A percentile compares a stretch with the other conserved stretches of the same genome.
phyloP scores from a whole-genome alignment of 345 rosid genomes.

The Noccaea caerulescens region DNA sequence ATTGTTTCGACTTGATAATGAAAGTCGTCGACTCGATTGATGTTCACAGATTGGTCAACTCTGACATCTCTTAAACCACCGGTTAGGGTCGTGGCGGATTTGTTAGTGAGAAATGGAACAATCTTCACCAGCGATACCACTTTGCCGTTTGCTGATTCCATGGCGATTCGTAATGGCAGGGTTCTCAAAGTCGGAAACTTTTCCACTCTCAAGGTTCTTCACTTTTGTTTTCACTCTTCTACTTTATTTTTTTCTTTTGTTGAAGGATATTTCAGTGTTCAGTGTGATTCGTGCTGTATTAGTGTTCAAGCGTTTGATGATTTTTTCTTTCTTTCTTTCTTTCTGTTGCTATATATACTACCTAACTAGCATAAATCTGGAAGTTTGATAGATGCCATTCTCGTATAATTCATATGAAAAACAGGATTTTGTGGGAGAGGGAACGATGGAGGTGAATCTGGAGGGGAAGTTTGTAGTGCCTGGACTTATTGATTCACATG shows the following conservation, averaged over 20 bases:
- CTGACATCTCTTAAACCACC: slow-evolving; percentile 44
- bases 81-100: slow-evolving; percentile 55
- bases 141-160: slow-evolving; percentile 70
- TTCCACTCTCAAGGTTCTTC: slow-evolving; percentile 65
- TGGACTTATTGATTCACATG: slow-evolving; percentile 95
- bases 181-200: slow-evolving; percentile 71
- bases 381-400: slow-evolving; percentile 13
- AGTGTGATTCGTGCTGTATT: slow-evolving; percentile 4
- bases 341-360: too few species aligned
- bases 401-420: slow-evolving; percentile 27
- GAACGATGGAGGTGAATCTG: slow-evolving; percentile 63
- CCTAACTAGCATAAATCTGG: slow-evolving; percentile 1
- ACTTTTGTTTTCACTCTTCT: background rate
- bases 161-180: slow-evolving; percentile 76
- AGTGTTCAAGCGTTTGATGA: slow-evolving; percentile 5
- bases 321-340: background rate
- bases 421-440: slow-evolving; percentile 64
- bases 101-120: slow-evolving; percentile 69
- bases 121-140: slow-evolving; percentile 77
- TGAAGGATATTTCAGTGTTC: background rate
- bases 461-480: slow-evolving; percentile 84
- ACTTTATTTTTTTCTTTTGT: background rate
- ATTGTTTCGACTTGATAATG: background rate
- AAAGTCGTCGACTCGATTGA: slow-evolving; percentile 7
- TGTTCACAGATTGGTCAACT: slow-evolving; percentile 57